These are phyloP conservation scores for Wickerhamomyces xylosicus DNA, from an alignment of 805 yeast genomes.

Conservation along the genomic window DNA sequence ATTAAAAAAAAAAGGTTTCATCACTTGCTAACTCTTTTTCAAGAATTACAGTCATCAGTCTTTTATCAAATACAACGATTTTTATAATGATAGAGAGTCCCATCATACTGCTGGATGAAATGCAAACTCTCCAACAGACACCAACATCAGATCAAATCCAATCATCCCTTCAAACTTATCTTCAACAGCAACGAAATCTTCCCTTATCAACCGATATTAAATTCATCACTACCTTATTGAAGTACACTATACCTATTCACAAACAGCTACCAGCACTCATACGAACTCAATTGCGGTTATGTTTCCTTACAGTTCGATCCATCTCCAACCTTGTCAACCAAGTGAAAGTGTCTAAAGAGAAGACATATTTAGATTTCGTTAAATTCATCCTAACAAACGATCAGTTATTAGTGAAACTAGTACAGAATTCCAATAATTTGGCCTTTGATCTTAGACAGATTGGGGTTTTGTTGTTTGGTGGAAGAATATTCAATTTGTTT, in stretches of 20 bases:
- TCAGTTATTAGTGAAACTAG: conserved; percentile 4
- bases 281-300: conserved; percentile 8
- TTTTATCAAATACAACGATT: too few species aligned
- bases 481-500: conserved; percentile 15
- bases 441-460: conserved; percentile 9
- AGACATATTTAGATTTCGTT: conserved; percentile 10
- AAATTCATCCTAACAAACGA: conserved; percentile 14
- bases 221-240: conserved; percentile 11
- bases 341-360: conserved; percentile 14
- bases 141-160: background rate
- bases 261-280: conserved; percentile 9
- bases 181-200: background rate
- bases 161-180: background rate
- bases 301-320: conserved; percentile 11
- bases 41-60: too few species aligned
- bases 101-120: too few species aligned
- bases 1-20: too few species aligned
- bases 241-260: conserved; percentile 15
- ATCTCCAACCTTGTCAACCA: conserved; percentile 13
- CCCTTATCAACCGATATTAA: conserved; percentile 3
- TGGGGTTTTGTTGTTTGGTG: conserved; percentile 16
- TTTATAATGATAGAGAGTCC: too few species aligned
- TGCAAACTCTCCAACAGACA: background rate
- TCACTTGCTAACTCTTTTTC: too few species aligned
- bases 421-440: conserved; percentile 5